Base-by-base conservation (phyloP, 371 early-diverging fungal species). In the Rhizopus arrhizus region DNA sequence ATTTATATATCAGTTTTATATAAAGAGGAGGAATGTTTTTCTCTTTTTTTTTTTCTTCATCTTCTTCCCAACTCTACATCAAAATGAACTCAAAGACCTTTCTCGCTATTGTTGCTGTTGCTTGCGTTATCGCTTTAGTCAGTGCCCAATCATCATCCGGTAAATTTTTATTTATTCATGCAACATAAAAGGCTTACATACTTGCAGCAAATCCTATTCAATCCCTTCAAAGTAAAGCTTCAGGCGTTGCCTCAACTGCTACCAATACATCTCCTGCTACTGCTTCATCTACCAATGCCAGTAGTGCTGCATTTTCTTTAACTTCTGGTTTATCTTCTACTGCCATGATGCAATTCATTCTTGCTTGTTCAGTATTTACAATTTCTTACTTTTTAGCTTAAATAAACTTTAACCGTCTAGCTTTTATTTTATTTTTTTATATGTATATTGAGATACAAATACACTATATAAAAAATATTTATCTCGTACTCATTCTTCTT, bases 11-110 rank as follows among this genome's bases (percentile, higher is more conserved):
- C 16, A 3, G 11, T 7, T 36, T 36, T 36, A 28, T 4, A 22
- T 12, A 10, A 12, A 36, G 5, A 33, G n/a, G 43, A 5, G 1
- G 16, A 32, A 6, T 53, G 16, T 6, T 13, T 53, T 47, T 36
- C 12, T 42, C n/a, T 34, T 40, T 43, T 43, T 13, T 43, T 43
- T 2, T 43, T 4, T 43, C n/a, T n/a, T 13, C 40, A 40, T 10
- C 10, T 10, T 40, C 8, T 12, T 7, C 5, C 38, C 12, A 40
- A 7, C 8, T 40, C 40, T 40, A 41, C 35, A 22, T 46, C 32
- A 62, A 53, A 61, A 69, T 69, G 69, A 69, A 69, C 57, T 41
- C 59, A 34, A 69, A 65, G 42, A 56, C 48, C 22, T 62, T 59
- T 38, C 56, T 65, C 38, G 22, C 51, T 43, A 7, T 59, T 6